Evolutionary conservation across 192 early-diverging fungal species (phyloP), one percentile per base, ranked within the genome.

Genomic region (Spizellomyces punctatus): DNA sequence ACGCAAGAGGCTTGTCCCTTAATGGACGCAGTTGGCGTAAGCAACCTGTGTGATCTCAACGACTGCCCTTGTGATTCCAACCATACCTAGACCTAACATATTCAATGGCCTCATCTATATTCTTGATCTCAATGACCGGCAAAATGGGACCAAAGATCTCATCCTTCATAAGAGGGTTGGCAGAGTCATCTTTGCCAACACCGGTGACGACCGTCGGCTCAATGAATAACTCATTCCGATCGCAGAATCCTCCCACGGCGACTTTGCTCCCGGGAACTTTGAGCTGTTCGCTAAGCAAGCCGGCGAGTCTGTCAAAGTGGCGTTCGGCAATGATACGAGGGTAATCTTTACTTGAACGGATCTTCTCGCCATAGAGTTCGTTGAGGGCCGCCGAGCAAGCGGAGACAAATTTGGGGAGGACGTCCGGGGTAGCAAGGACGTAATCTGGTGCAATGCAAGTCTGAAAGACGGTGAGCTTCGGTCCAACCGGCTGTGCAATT

Each of bases 131-230:
- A 36, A 96, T 58, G 63, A 99, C 82, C 14, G 94, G 94, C 65
- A 99, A 76, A 45, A 96, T 76, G 5, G 96, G 96, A 19, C 94
- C 96, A 85, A 99, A 97, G 49, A 99, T 74, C 78, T 99, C 96
- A 41, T 89, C 89, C 19, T 81, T 58, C 95, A 96, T 94, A 64
- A 80, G 16, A 8, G 84, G 79, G 61, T 83, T 76, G 22, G 82
- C 66, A 0, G 54, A 62, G 47, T 73, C 81, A 10, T 83, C 73
- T 6, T 73, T 54, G 4, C 68, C 75, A 17, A 97, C 93, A 21
- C 91, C 85, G 9, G 88, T 77, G n/a, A 99, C 71, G 17, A 97
- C 70, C 7, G 92, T 94, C 2, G 93, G 94, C n/a, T 88, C 86
- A 52, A 99, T 84, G 78, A 84, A 99, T 14, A 82, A 79, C 50